Base-by-base conservation (phyloP, 2,329 filamentous ascomycete species). In the Pseudofabraea citricarpa region DNA sequence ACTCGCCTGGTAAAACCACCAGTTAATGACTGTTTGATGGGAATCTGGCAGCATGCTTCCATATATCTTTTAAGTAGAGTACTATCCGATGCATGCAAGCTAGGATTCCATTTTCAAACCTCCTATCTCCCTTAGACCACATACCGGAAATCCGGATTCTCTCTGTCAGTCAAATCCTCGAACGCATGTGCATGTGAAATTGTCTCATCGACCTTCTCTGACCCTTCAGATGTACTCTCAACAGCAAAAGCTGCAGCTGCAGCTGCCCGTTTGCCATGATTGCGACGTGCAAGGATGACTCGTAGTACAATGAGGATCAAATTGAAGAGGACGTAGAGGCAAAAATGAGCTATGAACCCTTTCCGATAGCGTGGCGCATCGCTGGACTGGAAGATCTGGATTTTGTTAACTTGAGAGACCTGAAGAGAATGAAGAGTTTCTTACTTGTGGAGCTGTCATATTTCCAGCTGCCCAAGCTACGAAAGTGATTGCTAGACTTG, bases 391-490 rank as follows among this genome's bases (percentile, higher is more conserved):
- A 51, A 59, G 41, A 41, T 60, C 50, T 44, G 48, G 40, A 6
- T 48, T 49, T 27, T 52, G n/a, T 49, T 18, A 49, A 26, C 56
- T 20, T 44, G 53, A 41, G 36, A 54, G 9, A 52, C 48, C 31
- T 49, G 48, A 36, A 48, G 31, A 10, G 29, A 24, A 16, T 26
- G 43, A 23, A 8, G n/a, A 12, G 22, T 20, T 15, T 20, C 12
- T 36, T 54, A 74, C 70, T 52, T 75, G 73, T 1, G 73, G 73
- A 3, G 69, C 70, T 60, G 47, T 72, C 4, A 74, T 70, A 51
- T 81, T 81, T 3, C 77, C 77, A 0, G 70, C 68, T 20, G 73
- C 73, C 75, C 75, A 80, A 2, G 70, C 68, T 36, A 79, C 64
- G 54, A 81, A 81, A 45, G 76, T 80, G 46, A 74, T 70, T 4